Evolutionary conservation across 768 basidiomycete species (phyloP), one percentile per base, ranked within the genome.

Genomic region (Boletus pseudopeckii): DNA sequence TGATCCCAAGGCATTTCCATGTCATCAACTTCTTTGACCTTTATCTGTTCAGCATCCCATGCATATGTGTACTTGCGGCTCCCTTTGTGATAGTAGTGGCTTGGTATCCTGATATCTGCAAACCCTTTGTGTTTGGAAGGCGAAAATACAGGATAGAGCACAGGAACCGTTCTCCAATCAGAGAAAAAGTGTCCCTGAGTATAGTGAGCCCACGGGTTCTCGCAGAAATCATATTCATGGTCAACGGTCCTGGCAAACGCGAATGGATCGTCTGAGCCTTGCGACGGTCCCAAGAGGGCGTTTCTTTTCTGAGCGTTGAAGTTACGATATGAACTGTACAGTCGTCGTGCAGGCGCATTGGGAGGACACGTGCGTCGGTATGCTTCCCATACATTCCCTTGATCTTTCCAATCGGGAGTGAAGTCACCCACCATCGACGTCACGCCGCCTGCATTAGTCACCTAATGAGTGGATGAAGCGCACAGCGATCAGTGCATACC

Each of bases 171-270:
- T 20, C 95, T 78, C 90, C 92, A 97, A 71, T 99, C 96, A 17
- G 91, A 92, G 80, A 97, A 98, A 72, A 97, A 98, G 71, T 93
- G 94, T 11, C 95, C 94, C 66, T 98, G 97, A 28, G 80, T 79
- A 64, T 89, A 85, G 60, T 88, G 93, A 18, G 88, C 85, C 73
- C 90, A 88, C 0, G 96, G 93, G 33, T 82, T 75, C 32, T 73
- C 64, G 71, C 97, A 99, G 65, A 89, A 94, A 64, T 95, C 85
- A 56, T 83, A 78, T 5, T 76, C 74, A 48, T 82, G 76, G n/a
- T 90, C 84, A 10, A 85, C 84, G 2, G 71, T 71, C 28, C 72
- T 59, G 13, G 75, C 74, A 68, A 98, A 98, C 0, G 67, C 62
- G 63, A 93, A 88, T 54, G 88, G 84, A 22, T 77, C 69, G 33